A percentile compares a stretch with the other conserved stretches of the same genome.
Conservation (phyloP, 352 stramenopile species). For the Blastocystis sp. region DNA sequence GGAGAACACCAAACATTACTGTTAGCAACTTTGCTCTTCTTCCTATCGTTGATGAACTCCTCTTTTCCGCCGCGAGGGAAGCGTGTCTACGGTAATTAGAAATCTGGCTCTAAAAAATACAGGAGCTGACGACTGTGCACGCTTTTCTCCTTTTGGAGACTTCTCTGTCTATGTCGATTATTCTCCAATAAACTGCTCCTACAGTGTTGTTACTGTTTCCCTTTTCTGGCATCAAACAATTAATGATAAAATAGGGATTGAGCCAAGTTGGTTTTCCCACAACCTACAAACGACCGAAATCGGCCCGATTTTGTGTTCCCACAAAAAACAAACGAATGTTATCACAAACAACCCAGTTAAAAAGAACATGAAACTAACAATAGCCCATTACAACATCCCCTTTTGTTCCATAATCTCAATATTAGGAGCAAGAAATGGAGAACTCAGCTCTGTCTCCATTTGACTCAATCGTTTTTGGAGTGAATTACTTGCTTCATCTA, state of each 20-base stretch:
- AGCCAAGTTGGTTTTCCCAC: not conserved
- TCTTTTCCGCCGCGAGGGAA: slow-evolving; percentile 54
- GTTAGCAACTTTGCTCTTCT: not conserved
- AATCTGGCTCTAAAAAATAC: not conserved
- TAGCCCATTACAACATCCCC: slow-evolving; percentile 23
- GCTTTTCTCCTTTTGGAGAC: slow-evolving; percentile 17
- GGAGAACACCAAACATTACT: not conserved
- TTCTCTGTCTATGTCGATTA: not conserved
- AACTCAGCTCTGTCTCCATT: slow-evolving; percentile 54
- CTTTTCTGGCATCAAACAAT: not conserved
- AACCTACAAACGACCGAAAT: not conserved
- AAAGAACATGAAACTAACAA: not conserved
- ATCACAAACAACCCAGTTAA: not conserved
- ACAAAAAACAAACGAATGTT: not conserved
- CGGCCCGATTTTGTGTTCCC: not conserved
- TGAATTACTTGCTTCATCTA: not conserved
- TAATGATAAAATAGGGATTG: not conserved
- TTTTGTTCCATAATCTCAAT: slow-evolving; percentile 58
- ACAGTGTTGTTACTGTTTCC: not conserved
- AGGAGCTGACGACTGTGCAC: not conserved
- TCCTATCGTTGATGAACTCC: not conserved
- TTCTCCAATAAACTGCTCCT: not conserved
- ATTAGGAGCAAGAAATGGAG: slow-evolving; percentile 34
- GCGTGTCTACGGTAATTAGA: not conserved
- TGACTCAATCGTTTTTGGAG: slow-evolving; percentile 13